Base-by-base conservation (phyloP, 495 filamentous ascomycete species). In the Annulohypoxylon stygium region DNA sequence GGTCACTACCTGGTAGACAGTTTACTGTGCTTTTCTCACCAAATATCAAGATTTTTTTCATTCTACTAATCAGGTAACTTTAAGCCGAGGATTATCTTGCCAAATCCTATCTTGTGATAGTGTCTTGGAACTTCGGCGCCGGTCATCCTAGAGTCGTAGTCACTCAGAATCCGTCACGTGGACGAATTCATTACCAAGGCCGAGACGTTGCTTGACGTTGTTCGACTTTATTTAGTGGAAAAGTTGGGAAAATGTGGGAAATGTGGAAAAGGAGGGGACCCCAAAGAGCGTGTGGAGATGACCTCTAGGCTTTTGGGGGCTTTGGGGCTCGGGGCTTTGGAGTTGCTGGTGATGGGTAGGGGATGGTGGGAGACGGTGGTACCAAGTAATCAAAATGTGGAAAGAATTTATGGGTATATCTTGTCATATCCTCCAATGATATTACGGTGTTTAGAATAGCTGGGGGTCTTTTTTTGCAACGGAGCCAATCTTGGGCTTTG, bases 221-320 rank as follows among this genome's bases (percentile, higher is more conserved):
- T 25, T 25, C 10, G 66, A 67, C 71, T 70, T 37, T 70, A 74
- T 67, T 74, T 63, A 74, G 67, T 74, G 71, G 71, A 67, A 74
- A 66, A 67, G 66, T 62, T 67, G 66, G 67, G 71, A 67, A 67
- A 47, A 47, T 47, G 67, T 70, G 71, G 71, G 70, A 74, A 69
- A 67, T 47, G 67, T 70, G 71, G 71, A 74, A 74, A 69, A 67
- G 71, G 67, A 70, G 66, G 71, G 71, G 71, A 67, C 25, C 67
- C 66, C 57, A 16, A 65, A 65, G 39, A 60, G 64, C 58, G 39
- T 64, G 33, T 61, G 61, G 68, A 66, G 69, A 61, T 55, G 16
- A 37, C 1, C 59, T 53, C 34, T 53, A 18, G n/a, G 61, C 43
- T 47, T 47, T 47, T 47, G 60, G 68, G 61, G 39, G 39, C 39